phyloP scores from a whole-genome alignment of 176 grass and related monocot genomes.

The Guadua angustifolia region DNA sequence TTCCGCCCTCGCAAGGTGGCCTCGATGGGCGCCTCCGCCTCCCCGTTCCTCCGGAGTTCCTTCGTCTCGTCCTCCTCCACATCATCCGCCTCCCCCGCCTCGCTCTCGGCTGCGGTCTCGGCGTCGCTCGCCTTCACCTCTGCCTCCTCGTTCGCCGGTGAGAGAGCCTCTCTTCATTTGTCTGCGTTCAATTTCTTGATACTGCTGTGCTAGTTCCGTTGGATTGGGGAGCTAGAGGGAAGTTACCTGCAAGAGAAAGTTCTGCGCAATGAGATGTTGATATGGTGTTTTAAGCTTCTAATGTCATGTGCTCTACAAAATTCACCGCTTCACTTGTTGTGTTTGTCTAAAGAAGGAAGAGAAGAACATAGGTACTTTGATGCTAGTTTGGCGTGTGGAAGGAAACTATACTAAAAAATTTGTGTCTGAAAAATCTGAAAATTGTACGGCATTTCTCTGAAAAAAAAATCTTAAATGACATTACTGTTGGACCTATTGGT shows the following conservation, averaged over 20 bases:
- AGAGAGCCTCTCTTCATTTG: not conserved
- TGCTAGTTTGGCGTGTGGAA: not conserved
- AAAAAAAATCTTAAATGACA: not conserved
- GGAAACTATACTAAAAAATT: not conserved
- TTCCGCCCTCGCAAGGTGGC: slow-evolving; percentile 8
- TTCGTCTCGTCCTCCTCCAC: slow-evolving; percentile 67
- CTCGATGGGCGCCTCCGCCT: slow-evolving; percentile 35
- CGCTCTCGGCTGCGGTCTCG: slow-evolving; percentile 48
- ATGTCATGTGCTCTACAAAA: too few relatives aligned
- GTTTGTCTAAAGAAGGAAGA: not conserved
- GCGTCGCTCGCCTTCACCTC: slow-evolving; percentile 64
- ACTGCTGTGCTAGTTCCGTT: not conserved
- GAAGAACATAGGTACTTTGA: not conserved
- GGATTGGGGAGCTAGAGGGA: not conserved
- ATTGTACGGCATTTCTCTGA: not conserved
- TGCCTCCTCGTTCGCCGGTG: slow-evolving; percentile 72
- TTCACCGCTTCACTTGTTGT: not conserved
- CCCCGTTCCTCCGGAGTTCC: slow-evolving; percentile 47
- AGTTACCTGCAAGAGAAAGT: not conserved
- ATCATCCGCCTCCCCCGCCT: slow-evolving; percentile 51
- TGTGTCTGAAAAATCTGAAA: not conserved
- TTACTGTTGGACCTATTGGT: not conserved
- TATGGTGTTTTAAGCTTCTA: too few relatives aligned
- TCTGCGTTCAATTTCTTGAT: not conserved
- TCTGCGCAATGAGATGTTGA: too few relatives aligned